Evolutionary conservation across 306 rosid genomes (phyloP).

Genomic region (Nissolia schottii): DNA sequence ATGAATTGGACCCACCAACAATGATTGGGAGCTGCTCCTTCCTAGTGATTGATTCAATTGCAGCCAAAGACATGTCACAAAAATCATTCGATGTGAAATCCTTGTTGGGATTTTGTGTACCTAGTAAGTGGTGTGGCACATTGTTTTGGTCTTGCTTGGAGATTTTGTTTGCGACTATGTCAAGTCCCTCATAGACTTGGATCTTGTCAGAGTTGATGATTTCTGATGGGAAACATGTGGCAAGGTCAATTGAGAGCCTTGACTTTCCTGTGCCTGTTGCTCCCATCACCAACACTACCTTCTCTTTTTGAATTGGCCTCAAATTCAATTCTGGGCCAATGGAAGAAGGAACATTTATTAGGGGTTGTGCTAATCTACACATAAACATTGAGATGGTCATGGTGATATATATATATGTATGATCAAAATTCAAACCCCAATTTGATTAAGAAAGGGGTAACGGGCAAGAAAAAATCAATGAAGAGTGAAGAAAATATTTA

Average conservation of each 20-base stretch:
- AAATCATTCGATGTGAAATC: slow-evolving; percentile 59
- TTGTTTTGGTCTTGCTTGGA: slow-evolving; percentile 57
- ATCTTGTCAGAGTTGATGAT: slow-evolving; percentile 90
- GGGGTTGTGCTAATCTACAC: slow-evolving; percentile 39
- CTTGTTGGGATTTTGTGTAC: slow-evolving; percentile 38
- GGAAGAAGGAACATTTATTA: slow-evolving; percentile 30
- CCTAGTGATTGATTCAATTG: slow-evolving; percentile 41
- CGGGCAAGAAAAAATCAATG: neutral
- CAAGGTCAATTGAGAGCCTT: slow-evolving; percentile 67
- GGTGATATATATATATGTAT: neutral
- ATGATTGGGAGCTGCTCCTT: slow-evolving; percentile 57
- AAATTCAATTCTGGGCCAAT: slow-evolving; percentile 29
- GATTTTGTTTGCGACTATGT: slow-evolving; percentile 74
- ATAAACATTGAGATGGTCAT: slow-evolving; percentile 38
- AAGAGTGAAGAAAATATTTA: neutral
- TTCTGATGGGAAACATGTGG: slow-evolving; percentile 52
- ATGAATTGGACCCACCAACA: slow-evolving; percentile 90
- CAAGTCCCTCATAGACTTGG: slow-evolving; percentile 75
- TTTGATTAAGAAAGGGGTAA: neutral
- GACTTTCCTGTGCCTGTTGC: slow-evolving; percentile 92
- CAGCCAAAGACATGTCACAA: slow-evolving; percentile 29
- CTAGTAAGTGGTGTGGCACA: slow-evolving; percentile 76
- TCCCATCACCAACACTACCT: slow-evolving; percentile 76
- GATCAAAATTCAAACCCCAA: neutral
- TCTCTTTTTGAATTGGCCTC: slow-evolving; percentile 56